Percentiles rank a stretch among this genome's conserved stretches.
Evolutionary conservation across 345 rosid species (phyloP).

Genomic region (Rubroshorea leprosula): DNA sequence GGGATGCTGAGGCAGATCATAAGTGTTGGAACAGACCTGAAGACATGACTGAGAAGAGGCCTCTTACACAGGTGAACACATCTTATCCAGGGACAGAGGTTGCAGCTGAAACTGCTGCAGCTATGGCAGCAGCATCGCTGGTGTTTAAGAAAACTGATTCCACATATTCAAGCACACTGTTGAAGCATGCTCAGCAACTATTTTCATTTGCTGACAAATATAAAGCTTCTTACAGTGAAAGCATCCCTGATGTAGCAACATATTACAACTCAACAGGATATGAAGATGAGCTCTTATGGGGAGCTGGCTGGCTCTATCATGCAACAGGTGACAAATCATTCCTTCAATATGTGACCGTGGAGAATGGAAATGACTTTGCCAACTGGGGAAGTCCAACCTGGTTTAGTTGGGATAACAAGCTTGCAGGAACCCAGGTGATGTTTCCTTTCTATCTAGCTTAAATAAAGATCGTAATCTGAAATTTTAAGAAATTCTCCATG

Average conservation of each 20-base stretch:
- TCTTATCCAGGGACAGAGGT: constrained; percentile 82
- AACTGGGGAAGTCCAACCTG: constrained; percentile 82
- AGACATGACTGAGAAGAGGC: constrained; percentile 69
- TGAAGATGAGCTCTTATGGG: constrained; percentile 93
- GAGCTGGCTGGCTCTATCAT: constrained; percentile 92
- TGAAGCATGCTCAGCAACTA: constrained; percentile 75
- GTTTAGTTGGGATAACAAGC: constrained; percentile 99
- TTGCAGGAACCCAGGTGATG: constrained; percentile 83
- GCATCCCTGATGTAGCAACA: constrained; percentile 53
- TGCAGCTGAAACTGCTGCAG: constrained; percentile 98
- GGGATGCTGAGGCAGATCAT: constrained; percentile 72
- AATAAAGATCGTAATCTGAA: neutral
- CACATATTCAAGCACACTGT: constrained; percentile 62
- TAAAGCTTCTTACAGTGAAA: constrained; percentile 59
- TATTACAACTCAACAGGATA: constrained; percentile 88
- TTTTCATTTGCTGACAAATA: constrained; percentile 76
- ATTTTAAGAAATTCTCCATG: too few relatives aligned
- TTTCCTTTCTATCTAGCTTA: too few relatives aligned
- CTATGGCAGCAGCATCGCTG: constrained; percentile 89
- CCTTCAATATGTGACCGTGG: constrained; percentile 55
- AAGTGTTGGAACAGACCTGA: constrained; percentile 95
- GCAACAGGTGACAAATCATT: constrained; percentile 73
- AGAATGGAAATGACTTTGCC: constrained; percentile 60
- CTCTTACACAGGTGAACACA: constrained; percentile 57
- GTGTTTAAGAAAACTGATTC: constrained; percentile 67